Percentiles rank a stretch among this genome's conserved stretches.
phyloP scores from a whole-genome alignment of 1,284 basidiomycete species.

The Sphaerobolus stellatus region DNA sequence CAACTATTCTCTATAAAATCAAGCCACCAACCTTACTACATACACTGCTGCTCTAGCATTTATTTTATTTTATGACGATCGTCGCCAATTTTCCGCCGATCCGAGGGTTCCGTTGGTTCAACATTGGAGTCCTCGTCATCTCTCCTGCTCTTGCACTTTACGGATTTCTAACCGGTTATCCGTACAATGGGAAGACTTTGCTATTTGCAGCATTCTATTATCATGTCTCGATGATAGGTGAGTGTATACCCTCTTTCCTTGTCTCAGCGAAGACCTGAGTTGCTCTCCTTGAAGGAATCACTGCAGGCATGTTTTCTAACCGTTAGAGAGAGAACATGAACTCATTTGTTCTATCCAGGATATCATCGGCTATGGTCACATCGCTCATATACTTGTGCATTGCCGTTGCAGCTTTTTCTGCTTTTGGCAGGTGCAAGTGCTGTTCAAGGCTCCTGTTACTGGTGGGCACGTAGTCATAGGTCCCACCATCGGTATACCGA shows the following conservation, averaged over 20 bases:
- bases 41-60: no score
- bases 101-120: conserved; percentile 26
- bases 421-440: conserved; percentile 81
- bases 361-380: conserved; percentile 95
- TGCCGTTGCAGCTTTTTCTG: conserved; percentile 75
- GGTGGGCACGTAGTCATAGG: conserved; percentile 92
- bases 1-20: no score
- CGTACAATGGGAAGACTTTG: conserved; percentile 41
- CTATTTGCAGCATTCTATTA: conserved; percentile 40
- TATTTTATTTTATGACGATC: no score
- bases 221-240: conserved; percentile 55
- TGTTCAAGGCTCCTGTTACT: conserved; percentile 87
- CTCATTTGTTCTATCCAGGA: conserved; percentile 52
- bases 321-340: background rate
- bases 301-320: conserved; percentile 48
- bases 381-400: conserved; percentile 83
- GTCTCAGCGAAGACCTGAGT: conserved; percentile 16
- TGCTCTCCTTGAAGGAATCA: conserved; percentile 22
- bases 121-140: conserved; percentile 61
- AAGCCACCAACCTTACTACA: no score
- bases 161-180: conserved; percentile 52
- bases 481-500: conserved; percentile 95
- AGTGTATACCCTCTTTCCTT: conserved; percentile 19
- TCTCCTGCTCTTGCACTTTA: conserved; percentile 72
- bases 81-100: background rate